phyloP scores from a whole-genome alignment of 768 basidiomycete genomes.

The Panus rudis region DNA sequence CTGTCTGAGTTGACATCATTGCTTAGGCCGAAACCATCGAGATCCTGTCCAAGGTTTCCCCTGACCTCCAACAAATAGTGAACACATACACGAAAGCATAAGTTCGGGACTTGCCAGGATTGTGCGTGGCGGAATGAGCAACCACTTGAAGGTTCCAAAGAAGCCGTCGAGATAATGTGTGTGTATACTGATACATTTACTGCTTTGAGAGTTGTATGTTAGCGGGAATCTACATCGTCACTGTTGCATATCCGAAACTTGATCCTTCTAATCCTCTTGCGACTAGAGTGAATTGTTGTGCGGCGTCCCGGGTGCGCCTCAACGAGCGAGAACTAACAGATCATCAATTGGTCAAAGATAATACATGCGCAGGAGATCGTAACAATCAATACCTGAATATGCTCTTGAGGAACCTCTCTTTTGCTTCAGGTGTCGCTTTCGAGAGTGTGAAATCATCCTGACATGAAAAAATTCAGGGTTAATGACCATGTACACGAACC shows the following conservation, averaged over 20 bases:
- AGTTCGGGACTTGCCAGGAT: too few relatives aligned
- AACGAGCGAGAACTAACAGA: conserved; percentile 56
- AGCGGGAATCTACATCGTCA: conserved; percentile 21
- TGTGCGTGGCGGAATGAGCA: too few relatives aligned
- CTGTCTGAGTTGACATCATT: background rate
- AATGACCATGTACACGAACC: background rate
- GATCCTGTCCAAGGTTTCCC: conserved; percentile 10
- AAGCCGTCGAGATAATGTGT: too few relatives aligned
- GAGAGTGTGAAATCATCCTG: conserved; percentile 71
- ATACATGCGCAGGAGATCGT: background rate
- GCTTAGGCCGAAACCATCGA: conserved; percentile 22
- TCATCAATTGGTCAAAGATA: background rate
- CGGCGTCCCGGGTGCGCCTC: conserved; percentile 72
- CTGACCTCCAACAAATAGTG: conserved; percentile 5
- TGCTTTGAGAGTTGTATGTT: too few relatives aligned
- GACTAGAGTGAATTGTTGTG: conserved; percentile 81
- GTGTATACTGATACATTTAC: too few relatives aligned
- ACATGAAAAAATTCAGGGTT: background rate
- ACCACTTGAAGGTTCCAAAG: too few relatives aligned
- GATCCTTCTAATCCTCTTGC: conserved; percentile 81
- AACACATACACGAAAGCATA: too few relatives aligned
- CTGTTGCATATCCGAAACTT: conserved; percentile 72
- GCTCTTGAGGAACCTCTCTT: conserved; percentile 70
- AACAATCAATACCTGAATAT: conserved; percentile 50
- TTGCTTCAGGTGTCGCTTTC: conserved; percentile 67